Evolutionary conservation across 148 eudicot species (phyloP).

Genomic region (Polygonum maritimum): DNA sequence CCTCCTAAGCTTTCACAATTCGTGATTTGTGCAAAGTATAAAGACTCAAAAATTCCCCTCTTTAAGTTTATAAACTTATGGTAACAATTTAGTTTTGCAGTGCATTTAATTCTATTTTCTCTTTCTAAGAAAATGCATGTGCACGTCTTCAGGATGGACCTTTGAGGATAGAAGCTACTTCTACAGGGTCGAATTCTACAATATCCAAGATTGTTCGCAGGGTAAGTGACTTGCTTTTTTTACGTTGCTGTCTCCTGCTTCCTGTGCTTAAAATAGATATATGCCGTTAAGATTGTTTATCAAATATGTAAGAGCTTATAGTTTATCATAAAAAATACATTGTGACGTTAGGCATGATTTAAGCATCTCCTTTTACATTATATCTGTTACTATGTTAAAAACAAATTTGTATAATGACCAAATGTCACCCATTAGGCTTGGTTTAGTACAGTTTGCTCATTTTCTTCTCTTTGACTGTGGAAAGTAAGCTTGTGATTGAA

Average conservation of each 20-base stretch:
- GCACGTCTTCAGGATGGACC: slow-evolving; percentile 75
- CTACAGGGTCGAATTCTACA: slow-evolving; percentile 87
- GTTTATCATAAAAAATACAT: not conserved
- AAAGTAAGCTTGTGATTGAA: too few species aligned
- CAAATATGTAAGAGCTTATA: not conserved
- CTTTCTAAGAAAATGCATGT: not conserved
- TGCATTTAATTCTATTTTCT: not conserved
- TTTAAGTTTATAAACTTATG: not conserved
- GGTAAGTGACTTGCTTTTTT: slow-evolving; percentile 28
- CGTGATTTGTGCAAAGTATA: not conserved
- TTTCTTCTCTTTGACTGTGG: too few species aligned
- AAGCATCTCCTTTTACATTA: too few species aligned
- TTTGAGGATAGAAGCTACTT: slow-evolving; percentile 72
- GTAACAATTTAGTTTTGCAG: too few species aligned
- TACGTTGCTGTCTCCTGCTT: not conserved
- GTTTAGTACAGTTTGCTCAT: too few species aligned
- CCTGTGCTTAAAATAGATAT: not conserved
- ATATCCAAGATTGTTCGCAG: slow-evolving; percentile 75
- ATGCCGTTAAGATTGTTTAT: not conserved
- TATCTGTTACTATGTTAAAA: too few species aligned
- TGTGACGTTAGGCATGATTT: not conserved
- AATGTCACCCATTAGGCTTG: too few species aligned
- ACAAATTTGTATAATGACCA: too few species aligned
- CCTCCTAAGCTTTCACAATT: not conserved
- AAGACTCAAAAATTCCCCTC: not conserved